Evolutionary conservation across 805 yeast species (phyloP).

Genomic region (Naumovozyma baii): DNA sequence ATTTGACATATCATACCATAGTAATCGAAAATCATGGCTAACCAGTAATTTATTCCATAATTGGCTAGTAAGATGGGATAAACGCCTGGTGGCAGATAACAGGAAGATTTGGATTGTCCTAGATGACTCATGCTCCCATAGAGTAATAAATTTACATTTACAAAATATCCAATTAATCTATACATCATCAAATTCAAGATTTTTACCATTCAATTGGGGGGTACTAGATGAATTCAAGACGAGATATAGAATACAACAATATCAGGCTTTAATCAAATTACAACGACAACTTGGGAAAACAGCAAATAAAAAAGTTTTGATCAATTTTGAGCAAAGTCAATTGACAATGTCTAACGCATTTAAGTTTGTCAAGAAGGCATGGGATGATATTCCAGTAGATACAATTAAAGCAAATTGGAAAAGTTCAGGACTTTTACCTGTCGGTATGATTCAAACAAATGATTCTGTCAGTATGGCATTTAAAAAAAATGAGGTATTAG

Average conservation of each 20-base stretch:
- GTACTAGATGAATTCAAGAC: slow-evolving; percentile 52
- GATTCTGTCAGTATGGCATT: slow-evolving; percentile 27
- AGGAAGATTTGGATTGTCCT: slow-evolving; percentile 46
- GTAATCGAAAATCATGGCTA: slow-evolving; percentile 53
- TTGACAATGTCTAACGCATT: slow-evolving; percentile 47
- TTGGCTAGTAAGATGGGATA: slow-evolving; percentile 51
- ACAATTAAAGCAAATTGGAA: slow-evolving; percentile 37
- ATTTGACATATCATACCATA: slow-evolving; percentile 46
- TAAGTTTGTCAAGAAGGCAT: slow-evolving; percentile 47
- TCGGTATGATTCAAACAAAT: slow-evolving; percentile 21
- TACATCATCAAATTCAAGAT: slow-evolving; percentile 34
- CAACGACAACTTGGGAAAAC: slow-evolving; percentile 16
- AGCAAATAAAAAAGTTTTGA: slow-evolving; percentile 12
- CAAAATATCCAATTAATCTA: slow-evolving; percentile 34
- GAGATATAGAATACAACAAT: slow-evolving; percentile 49
- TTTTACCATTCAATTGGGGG: slow-evolving; percentile 56
- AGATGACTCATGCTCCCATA: slow-evolving; percentile 55
- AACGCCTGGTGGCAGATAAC: slow-evolving; percentile 39
- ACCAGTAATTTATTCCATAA: slow-evolving; percentile 55
- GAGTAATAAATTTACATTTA: slow-evolving; percentile 45
- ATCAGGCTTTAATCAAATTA: slow-evolving; percentile 30
- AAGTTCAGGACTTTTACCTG: slow-evolving; percentile 35
- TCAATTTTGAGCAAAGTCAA: slow-evolving; percentile 33
- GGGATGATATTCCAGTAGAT: slow-evolving; percentile 37
- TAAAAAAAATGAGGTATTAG: slow-evolving; percentile 32